These are phyloP conservation scores for Carallia brachiata DNA, from an alignment of 345 rosid genomes.

Conservation along the genomic window DNA sequence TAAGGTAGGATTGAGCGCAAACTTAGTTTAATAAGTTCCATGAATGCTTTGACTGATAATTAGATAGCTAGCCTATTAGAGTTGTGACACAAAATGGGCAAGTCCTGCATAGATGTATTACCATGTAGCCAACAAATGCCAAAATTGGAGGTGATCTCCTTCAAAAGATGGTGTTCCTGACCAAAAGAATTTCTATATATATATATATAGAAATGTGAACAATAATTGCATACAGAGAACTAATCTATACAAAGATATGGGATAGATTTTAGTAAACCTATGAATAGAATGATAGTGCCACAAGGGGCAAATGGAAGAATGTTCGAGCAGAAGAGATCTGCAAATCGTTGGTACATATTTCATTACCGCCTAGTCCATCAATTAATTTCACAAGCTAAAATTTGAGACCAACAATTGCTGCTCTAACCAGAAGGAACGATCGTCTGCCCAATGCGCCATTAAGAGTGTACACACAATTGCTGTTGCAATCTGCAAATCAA, in stretches of 20 bases:
- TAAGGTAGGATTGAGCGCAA: too few species aligned
- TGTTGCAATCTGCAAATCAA: constrained; percentile 31
- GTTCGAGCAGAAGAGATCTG: constrained; percentile 41
- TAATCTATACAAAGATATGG: background rate
- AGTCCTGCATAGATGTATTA: constrained; percentile 6
- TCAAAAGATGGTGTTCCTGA: constrained; percentile 24
- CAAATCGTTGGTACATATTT: background rate
- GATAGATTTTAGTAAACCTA: constrained; percentile 34
- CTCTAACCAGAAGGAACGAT: constrained; percentile 50
- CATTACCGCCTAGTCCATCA: too few species aligned
- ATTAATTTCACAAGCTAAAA: too few species aligned
- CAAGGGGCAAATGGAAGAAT: constrained; percentile 32
- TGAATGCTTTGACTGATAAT: too few species aligned
- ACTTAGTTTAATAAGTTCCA: background rate
- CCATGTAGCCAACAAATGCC: constrained; percentile 30
- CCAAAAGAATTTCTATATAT: background rate
- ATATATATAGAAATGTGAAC: background rate
- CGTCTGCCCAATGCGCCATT: constrained; percentile 51
- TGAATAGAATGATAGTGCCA: constrained; percentile 45
- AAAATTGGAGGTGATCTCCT: constrained; percentile 23
- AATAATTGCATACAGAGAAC: too few species aligned
- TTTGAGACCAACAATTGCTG: too few species aligned
- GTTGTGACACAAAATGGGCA: too few species aligned
- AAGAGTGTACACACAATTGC: constrained; percentile 29
- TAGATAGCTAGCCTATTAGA: too few species aligned